Percentiles rank a stretch among this genome's conserved stretches.
These are phyloP conservation scores for Theileria orientalis DNA, from an alignment of 169 alveolate genomes.

Conservation along the genomic window DNA sequence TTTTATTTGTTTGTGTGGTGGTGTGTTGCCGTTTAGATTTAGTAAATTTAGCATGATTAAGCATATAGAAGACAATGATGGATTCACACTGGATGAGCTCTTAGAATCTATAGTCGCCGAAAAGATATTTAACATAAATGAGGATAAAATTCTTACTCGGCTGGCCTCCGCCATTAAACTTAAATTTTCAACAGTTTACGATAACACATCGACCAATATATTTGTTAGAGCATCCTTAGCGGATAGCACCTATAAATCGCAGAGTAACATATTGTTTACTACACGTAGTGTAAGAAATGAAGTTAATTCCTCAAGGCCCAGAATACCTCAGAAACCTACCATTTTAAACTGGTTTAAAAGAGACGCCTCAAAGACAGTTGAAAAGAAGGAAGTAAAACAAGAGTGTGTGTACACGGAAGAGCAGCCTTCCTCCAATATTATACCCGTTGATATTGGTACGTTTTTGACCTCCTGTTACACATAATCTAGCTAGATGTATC, in stretches of 20 bases:
- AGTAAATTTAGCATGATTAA: conserved; percentile 13
- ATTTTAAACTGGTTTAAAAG: conserved; percentile 51
- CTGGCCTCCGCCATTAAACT: conserved; percentile 25
- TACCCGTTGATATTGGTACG: conserved; percentile 10
- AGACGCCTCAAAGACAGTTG: conserved; percentile 20
- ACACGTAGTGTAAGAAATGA: not conserved
- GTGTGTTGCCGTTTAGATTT: not conserved
- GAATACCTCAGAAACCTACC: conserved; percentile 8
- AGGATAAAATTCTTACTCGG: conserved; percentile 23
- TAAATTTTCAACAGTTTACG: conserved; percentile 2
- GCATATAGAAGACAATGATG: conserved; percentile 15
- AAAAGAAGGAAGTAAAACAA: not conserved
- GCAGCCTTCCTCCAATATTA: not conserved
- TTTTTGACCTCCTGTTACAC: not conserved
- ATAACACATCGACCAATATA: conserved; percentile 2
- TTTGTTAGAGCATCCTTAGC: conserved; percentile 20
- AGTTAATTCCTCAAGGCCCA: not conserved
- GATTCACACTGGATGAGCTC: conserved; percentile 33
- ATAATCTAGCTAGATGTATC: too few relatives aligned
- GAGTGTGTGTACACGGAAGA: not conserved
- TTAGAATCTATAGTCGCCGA: conserved; percentile 34
- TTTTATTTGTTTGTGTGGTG: not conserved
- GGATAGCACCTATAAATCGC: conserved; percentile 19
- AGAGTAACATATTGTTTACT: not conserved
- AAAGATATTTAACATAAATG: conserved; percentile 33